Conservation (phyloP, 2,329 filamentous ascomycete species). For the Sporothrix luriei region DNA sequence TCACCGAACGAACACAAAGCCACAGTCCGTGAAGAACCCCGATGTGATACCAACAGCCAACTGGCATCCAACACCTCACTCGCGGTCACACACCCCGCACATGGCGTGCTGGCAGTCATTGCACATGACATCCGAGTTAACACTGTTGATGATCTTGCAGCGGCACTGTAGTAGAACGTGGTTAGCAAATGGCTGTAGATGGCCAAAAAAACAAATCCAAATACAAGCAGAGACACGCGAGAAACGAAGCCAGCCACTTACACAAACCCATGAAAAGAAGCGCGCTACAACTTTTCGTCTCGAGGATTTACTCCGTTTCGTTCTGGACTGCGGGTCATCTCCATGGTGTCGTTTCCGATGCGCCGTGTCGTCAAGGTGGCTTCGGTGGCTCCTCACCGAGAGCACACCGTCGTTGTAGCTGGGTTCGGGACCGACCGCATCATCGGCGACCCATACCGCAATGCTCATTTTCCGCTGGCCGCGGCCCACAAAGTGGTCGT, state of each 20-base stretch:
- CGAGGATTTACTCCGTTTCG: not conserved
- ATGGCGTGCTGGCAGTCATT: not conserved
- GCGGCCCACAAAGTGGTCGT: constrained; percentile 66
- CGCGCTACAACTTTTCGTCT: not conserved
- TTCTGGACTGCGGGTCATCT: not conserved
- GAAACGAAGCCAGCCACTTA: not conserved
- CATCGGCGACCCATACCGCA: not conserved
- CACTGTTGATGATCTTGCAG: not conserved
- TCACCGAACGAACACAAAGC: not conserved
- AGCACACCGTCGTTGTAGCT: constrained; percentile 24
- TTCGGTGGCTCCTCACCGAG: no score
- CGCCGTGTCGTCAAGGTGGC: not conserved
- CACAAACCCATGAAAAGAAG: not conserved
- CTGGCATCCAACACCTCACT: not conserved
- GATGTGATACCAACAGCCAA: no score
- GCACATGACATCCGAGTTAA: not conserved
- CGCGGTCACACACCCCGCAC: not conserved
- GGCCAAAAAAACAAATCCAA: no score
- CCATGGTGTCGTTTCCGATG: constrained; percentile 5
- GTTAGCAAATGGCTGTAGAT: not conserved
- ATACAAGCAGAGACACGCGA: no score
- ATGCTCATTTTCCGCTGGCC: constrained; percentile 6
- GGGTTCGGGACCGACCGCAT: not conserved
- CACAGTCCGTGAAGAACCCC: no score
- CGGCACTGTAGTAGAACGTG: not conserved